Percentiles rank a stretch among this genome's conserved stretches.
phyloP scores from a whole-genome alignment of 2,329 filamentous ascomycete species.

The Domatiomyces globalis region DNA sequence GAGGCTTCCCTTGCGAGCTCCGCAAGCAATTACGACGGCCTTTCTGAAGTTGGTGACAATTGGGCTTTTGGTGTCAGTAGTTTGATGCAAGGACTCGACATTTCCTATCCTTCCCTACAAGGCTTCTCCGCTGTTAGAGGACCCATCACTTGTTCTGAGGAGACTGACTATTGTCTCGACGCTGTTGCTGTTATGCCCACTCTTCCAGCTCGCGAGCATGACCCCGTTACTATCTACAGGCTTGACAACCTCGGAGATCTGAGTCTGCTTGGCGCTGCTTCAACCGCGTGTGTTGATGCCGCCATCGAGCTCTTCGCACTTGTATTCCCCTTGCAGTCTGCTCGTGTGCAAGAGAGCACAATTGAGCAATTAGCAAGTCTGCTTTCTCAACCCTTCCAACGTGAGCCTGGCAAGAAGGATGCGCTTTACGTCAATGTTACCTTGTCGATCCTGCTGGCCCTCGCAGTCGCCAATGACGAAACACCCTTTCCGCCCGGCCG shows the following conservation, averaged over 20 bases:
- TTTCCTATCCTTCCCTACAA: slow-evolving; percentile 45
- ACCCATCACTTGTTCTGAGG: slow-evolving; percentile 21
- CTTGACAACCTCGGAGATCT: slow-evolving; percentile 4
- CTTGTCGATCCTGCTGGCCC: slow-evolving; percentile 60
- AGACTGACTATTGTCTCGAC: slow-evolving; percentile 25
- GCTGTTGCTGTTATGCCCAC: slow-evolving; percentile 6
- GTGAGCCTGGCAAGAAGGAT: slow-evolving; percentile 75
- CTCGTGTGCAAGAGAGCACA: slow-evolving; percentile 90
- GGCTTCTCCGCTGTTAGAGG: slow-evolving; percentile 49
- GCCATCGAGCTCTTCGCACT: slow-evolving; percentile 89
- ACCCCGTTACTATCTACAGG: slow-evolving; percentile 34
- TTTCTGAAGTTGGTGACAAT: slow-evolving; percentile 93
- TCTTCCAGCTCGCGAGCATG: slow-evolving; percentile 42
- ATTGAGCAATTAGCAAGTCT: slow-evolving; percentile 87
- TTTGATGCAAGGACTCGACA: slow-evolving; percentile 61
- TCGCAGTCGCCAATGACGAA: slow-evolving; percentile 75
- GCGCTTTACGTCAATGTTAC: slow-evolving; percentile 87
- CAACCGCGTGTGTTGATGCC: slow-evolving; percentile 87
- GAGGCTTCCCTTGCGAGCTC: slow-evolving; percentile 86
- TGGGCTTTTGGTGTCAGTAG: slow-evolving; percentile 88
- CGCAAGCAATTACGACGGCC: slow-evolving; percentile 74
- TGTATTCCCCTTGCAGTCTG: slow-evolving; percentile 71
- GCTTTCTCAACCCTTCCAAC: slow-evolving; percentile 55
- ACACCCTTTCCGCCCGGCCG: slow-evolving; percentile 59
- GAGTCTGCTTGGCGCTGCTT: slow-evolving; percentile 42